Conservation (phyloP, 176 grass and related monocot species). For the Lolium rigidum region DNA sequence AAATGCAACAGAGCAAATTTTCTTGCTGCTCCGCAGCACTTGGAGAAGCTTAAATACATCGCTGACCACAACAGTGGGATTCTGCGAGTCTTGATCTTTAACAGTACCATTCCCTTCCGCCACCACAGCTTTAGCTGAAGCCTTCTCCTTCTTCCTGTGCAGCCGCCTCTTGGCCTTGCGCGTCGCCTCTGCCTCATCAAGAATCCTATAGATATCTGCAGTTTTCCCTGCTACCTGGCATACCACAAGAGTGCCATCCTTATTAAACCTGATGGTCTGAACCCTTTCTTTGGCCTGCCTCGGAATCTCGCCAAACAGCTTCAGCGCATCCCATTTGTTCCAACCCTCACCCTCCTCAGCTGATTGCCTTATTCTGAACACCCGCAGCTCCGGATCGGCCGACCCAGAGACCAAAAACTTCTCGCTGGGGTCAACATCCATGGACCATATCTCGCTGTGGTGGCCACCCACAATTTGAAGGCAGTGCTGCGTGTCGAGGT, state of each 20-base stretch:
- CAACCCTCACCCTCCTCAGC: slow-evolving; percentile 58
- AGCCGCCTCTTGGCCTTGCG: slow-evolving; percentile 81
- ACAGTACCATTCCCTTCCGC: slow-evolving; percentile 58
- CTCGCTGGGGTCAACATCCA: slow-evolving; percentile 73
- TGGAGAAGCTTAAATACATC: slow-evolving; percentile 91
- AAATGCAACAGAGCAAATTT: slow-evolving; percentile 85
- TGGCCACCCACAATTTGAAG: slow-evolving; percentile 90
- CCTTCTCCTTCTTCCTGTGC: slow-evolving; percentile 88
- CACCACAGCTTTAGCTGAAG: slow-evolving; percentile 52
- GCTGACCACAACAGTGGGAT: slow-evolving; percentile 59
- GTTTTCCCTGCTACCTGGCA: slow-evolving; percentile 92
- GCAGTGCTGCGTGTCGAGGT: slow-evolving; percentile 91
- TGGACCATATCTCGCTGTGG: slow-evolving; percentile 86
- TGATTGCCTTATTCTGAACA: slow-evolving; percentile 65
- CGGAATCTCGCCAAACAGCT: slow-evolving; percentile 90
- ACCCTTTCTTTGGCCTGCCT: slow-evolving; percentile 85
- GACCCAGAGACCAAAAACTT: slow-evolving; percentile 86
- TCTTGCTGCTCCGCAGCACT: slow-evolving; percentile 74
- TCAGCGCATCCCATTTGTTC: slow-evolving; percentile 89
- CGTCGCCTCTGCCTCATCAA: slow-evolving; percentile 70
- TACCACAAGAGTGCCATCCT: slow-evolving; percentile 67
- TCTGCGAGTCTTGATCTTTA: slow-evolving; percentile 60
- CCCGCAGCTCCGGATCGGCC: slow-evolving; percentile 70
- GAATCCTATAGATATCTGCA: slow-evolving; percentile 75
- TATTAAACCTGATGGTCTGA: slow-evolving; percentile 75